phyloP scores from a whole-genome alignment of 805 yeast genomes.

The Saturnispora besseyi region DNA sequence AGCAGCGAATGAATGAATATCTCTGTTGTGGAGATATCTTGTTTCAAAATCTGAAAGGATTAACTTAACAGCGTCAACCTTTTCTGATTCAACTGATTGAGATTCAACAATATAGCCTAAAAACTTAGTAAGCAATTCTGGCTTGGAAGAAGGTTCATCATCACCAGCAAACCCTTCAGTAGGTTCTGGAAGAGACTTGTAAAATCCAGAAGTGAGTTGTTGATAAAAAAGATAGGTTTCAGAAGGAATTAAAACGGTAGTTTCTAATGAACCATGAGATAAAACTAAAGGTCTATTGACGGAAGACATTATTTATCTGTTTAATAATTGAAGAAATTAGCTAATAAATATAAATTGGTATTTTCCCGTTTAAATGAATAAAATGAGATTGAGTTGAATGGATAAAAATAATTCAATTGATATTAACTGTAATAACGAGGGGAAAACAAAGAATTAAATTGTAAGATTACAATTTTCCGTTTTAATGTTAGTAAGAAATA shows the following conservation, averaged over 20 bases:
- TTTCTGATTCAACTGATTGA: conserved; percentile 23
- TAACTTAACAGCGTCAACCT: conserved; percentile 52
- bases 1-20: conserved; percentile 86
- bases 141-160: conserved; percentile 79
- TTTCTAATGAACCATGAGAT: conserved; percentile 80
- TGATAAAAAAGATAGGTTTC: conserved; percentile 69
- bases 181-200: conserved; percentile 62
- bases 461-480: neutral
- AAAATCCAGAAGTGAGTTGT: conserved; percentile 81
- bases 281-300: conserved; percentile 68
- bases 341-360: neutral
- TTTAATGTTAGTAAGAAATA: neutral
- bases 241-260: conserved; percentile 80
- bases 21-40: conserved; percentile 62
- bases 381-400: neutral
- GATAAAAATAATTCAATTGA: neutral
- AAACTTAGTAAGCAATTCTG: conserved; percentile 78
- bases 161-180: conserved; percentile 82
- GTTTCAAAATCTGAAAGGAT: conserved; percentile 79
- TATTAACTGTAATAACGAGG: neutral
- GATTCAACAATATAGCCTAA: conserved; percentile 53
- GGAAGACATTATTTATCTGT: conserved; percentile 6
- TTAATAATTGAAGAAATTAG: too few species aligned
- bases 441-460: neutral
- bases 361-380: neutral